phyloP scores from a whole-genome alignment of 495 filamentous ascomycete genomes.

The Hypoxylon trugodes region DNA sequence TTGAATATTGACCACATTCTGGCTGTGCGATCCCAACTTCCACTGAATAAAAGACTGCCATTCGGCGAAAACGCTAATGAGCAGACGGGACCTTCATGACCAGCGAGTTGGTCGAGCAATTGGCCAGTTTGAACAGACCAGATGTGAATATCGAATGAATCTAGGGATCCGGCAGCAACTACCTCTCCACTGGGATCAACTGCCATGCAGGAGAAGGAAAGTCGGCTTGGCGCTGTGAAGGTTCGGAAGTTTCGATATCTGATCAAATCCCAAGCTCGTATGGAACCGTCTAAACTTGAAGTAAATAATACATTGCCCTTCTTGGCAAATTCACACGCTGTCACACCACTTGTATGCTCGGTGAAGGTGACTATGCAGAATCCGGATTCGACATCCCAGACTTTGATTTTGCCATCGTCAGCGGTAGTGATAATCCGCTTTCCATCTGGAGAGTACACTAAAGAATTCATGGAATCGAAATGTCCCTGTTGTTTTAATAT shows the following conservation, averaged over 20 bases:
- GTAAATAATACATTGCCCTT: constrained; percentile 95
- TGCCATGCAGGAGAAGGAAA: constrained; percentile 91
- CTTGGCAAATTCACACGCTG: constrained; percentile 94
- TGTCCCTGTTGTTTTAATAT: constrained; percentile 98
- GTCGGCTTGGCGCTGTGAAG: constrained; percentile 88
- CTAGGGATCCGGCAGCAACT: constrained; percentile 91
- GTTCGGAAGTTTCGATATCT: constrained; percentile 96
- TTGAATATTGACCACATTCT: constrained; percentile 95
- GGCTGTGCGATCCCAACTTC: constrained; percentile 95
- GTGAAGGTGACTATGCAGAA: constrained; percentile 99
- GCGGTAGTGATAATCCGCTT: constrained; percentile 90
- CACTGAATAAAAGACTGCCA: constrained; percentile 82
- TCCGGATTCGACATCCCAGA: constrained; percentile 95
- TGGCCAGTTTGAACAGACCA: constrained; percentile 99
- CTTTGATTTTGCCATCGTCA: constrained; percentile 97
- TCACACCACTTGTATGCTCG: constrained; percentile 93
- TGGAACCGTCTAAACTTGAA: constrained; percentile 88
- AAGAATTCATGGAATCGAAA: constrained; percentile 93
- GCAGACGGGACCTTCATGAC: constrained; percentile 93
- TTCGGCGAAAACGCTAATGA: constrained; percentile 87
- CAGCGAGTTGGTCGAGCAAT: constrained; percentile 86
- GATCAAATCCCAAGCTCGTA: constrained; percentile 96
- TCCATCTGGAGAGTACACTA: constrained; percentile 93
- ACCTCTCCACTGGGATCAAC: constrained; percentile 98
- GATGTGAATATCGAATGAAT: constrained; percentile 95